Evolutionary conservation across 139 green algal species (phyloP), one percentile per base, ranked within the genome.

Genomic region (Bryopsis sp.): DNA sequence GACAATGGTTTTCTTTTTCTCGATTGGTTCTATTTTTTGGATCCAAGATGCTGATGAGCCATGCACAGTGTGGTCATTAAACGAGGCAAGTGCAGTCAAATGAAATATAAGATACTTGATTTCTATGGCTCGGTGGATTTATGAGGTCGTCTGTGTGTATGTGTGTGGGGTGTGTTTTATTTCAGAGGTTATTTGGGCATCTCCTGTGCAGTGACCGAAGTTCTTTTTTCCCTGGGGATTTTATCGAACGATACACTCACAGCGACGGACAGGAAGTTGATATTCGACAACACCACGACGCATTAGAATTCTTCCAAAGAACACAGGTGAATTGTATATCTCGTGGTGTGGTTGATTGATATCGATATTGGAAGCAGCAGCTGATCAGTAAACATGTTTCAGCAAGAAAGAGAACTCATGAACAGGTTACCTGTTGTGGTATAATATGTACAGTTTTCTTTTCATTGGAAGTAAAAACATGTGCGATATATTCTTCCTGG

Each of bases 251-350:
- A 24, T 67, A 39, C 59, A 67, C 59, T 33, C 59, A 67, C 33
- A 47, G 59, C 33, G 59, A 67, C 43, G 59, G 59, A 15, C 39
- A 26, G 15, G 11, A 32, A 47, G 33, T 67, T 4, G 59, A 67
- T 47, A 15, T 67, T 4, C 39, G 59, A 47, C 33, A 67, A 47
- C 59, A 67, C 33, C 32, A 67, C 34, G 59, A 67, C 43, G 59
- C 59, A 8, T 28, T 67, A 24, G 59, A 67, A 31, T 67, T 67
- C 59, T 47, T 67, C 50, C 50, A 61, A 61, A 61, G 50, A 28
- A 61, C 50, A 33, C 50, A 61, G 33, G 43, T 50, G 15, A 26
- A 19, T 19, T 19, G 43, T 50, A 26, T 50, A n/a, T n/a, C n/a
- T n/a, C n/a, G n/a, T n/a, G n/a, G n/a, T n/a, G n/a, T n/a, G n/a